Evolutionary conservation across 768 basidiomycete species (phyloP).

Genomic region (Tricholoma flavovirens): DNA sequence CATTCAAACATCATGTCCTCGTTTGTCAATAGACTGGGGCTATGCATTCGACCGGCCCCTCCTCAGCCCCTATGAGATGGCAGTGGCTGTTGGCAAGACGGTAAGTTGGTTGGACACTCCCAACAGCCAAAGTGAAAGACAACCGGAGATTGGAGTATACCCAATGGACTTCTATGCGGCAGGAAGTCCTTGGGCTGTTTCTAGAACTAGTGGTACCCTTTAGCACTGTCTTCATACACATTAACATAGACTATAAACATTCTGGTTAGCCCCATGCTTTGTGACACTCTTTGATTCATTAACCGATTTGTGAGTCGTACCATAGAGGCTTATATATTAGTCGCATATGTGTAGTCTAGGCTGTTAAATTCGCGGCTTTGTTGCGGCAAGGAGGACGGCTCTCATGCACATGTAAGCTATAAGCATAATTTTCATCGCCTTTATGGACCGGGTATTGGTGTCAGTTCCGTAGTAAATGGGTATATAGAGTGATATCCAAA

Average conservation of each 20-base stretch:
- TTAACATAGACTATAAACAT: too few species aligned
- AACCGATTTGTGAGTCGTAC: too few species aligned
- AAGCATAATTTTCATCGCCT: too few species aligned
- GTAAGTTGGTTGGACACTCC: conserved; percentile 54
- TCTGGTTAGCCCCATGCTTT: neutral
- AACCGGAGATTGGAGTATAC: conserved; percentile 48
- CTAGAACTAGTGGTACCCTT: conserved; percentile 53
- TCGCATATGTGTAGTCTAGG: too few species aligned
- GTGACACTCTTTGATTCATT: neutral
- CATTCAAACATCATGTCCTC: conserved; percentile 94
- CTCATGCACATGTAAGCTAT: too few species aligned
- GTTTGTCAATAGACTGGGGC: conserved; percentile 97
- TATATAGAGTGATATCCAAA: too few species aligned
- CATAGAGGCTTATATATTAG: too few species aligned
- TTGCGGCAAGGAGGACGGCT: too few species aligned
- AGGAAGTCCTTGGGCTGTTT: conserved; percentile 69
- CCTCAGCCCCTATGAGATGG: conserved; percentile 89
- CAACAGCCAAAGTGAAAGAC: conserved; percentile 13
- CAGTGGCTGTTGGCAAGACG: conserved; percentile 71
- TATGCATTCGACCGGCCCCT: conserved; percentile 90
- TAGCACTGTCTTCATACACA: conserved; percentile 8
- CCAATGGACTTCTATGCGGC: conserved; percentile 97
- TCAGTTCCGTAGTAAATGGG: too few species aligned
- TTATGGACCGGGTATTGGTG: too few species aligned
- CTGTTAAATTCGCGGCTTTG: too few species aligned